Evolutionary conservation across 2,329 filamentous ascomycete genomes (phyloP), one percentile per base, ranked within the genome.

Genomic region (Aspergillus niger): DNA sequence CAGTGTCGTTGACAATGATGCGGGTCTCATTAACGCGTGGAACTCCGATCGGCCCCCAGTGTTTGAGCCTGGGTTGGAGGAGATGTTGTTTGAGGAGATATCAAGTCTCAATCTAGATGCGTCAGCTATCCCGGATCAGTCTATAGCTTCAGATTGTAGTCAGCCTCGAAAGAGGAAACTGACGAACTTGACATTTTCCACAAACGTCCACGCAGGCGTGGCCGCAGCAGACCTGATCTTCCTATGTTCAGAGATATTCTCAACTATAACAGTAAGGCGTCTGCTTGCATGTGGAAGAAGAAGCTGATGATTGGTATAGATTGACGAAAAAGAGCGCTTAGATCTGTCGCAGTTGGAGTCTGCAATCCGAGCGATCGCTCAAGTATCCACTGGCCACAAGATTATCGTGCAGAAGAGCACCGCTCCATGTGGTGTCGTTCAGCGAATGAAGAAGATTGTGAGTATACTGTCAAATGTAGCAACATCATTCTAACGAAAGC

Each of bases 31-130:
- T 36, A 52, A 60, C 5, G 60, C 65, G 13, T 73, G 71, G 71
- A 72, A 71, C 44, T 72, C 71, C 0, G 62, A 69, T 55, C 62
- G 60, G 22, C 57, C 66, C 28, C 71, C 69, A 0, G 59, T 71
- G n/a, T 59, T 63, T n/a, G 71, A 73, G 47, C 69, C 71, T 0
- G 70, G 69, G 10, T 41, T 73, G 8, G 65, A 69, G 5, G 64
- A 67, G 10, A 39, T 68, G 8, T n/a, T 68, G 2, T 69, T 67
- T n/a, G 66, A 66, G 15, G 58, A 65, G 10, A 41, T 47, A 26
- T 8, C 44, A 28, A 53, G 41, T 0, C 17, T 61, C 30, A 22
- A 22, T 28, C 26, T 49, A 5, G 54, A 32, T 20, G 39, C 28
- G 52, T 7, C 20, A 8, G 44, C 13, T 28, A 8, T 4, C 32